Percentiles rank a stretch among this genome's conserved stretches.
These are phyloP conservation scores for Phytopythium boreale DNA, from an alignment of 352 stramenopile genomes.

Conservation along the genomic window DNA sequence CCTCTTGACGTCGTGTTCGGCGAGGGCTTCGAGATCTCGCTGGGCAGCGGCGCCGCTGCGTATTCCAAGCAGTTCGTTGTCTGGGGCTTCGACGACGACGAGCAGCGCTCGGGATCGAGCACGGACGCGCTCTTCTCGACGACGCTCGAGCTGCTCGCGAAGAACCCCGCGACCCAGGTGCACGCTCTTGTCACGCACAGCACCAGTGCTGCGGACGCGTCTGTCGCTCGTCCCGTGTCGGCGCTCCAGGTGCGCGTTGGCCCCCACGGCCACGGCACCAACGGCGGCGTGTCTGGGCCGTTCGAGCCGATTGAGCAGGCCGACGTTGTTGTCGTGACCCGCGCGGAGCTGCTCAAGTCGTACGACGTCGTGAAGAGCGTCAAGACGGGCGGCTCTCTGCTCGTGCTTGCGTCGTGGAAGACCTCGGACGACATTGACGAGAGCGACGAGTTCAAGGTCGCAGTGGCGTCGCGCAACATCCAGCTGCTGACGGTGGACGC, in stretches of 20 bases:
- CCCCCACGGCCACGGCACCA: conserved; percentile 25
- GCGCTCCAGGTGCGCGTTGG: conserved; percentile 59
- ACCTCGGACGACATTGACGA: conserved; percentile 62
- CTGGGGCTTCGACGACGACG: conserved; percentile 83
- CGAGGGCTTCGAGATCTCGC: conserved; percentile 31
- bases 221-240: conserved; percentile 27
- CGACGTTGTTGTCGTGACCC: conserved; percentile 59
- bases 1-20: conserved; percentile 58
- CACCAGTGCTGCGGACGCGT: conserved; percentile 12
- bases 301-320: conserved; percentile 53
- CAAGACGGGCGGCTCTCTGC: conserved; percentile 49
- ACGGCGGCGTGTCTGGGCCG: conserved; percentile 23
- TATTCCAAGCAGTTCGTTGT: conserved; percentile 90
- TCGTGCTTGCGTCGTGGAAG: conserved; percentile 62
- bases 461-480: conserved; percentile 47
- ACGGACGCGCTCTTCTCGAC: conserved; percentile 32
- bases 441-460: conserved; percentile 44
- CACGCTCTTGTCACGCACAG: conserved; percentile 60
- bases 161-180: conserved; percentile 63
- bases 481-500: conserved; percentile 53
- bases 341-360: conserved; percentile 36
- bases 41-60: conserved; percentile 21
- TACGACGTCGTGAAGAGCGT: conserved; percentile 54
- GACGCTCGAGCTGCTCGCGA: conserved; percentile 52
- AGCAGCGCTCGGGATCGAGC: conserved; percentile 29